Base-by-base conservation (phyloP, 495 filamentous ascomycete genomes). In the Penicillium steckii region DNA sequence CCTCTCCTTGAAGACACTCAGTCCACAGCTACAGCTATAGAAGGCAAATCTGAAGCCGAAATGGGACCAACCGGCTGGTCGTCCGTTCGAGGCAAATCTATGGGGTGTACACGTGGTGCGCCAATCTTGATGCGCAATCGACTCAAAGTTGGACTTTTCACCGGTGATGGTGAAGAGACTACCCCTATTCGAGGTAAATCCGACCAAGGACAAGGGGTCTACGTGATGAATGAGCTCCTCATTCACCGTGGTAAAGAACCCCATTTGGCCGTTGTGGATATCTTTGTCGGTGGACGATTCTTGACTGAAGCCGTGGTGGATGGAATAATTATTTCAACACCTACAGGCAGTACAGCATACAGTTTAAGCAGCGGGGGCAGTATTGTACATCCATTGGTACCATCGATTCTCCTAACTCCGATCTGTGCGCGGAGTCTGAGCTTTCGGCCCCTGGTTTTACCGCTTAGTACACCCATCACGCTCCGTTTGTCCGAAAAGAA, bases 261-360 rank as follows among this genome's bases (percentile, higher is more conserved):
- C 0, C 94, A 98, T 69, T 81, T 98, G 2, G 88, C 90, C 8
- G 86, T 96, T 51, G 82, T 98, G 55, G 89, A 93, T 53, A 86
- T 98, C 32, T 94, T 80, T 63, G 82, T 97, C 29, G 89, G 89
- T 51, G 84, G 85, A 8, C 85, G 90, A 44, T 91, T 91, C 57
- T 75, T 98, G 19, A 98, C 94, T 3, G 90, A 95, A 59, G 90
- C 89, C 0, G 91, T 97, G 22, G 90, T 91, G 1, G 94, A 98
- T 60, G 94, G 94, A 44, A 93, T 98, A 57, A 90, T 98, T 33
- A 85, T 97, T 38, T 89, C 85, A 24, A 96, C 94, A 0, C 94
- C 94, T 0, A 98, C 94, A 0, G 94, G 94, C 4, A 93, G 88
- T 49, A 98, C 94, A 0, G 95, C 94, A 1, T 98, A 97, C 75